Base-by-base conservation (phyloP, 2,329 filamentous ascomycete species). In the Leptographium lundbergii region DNA sequence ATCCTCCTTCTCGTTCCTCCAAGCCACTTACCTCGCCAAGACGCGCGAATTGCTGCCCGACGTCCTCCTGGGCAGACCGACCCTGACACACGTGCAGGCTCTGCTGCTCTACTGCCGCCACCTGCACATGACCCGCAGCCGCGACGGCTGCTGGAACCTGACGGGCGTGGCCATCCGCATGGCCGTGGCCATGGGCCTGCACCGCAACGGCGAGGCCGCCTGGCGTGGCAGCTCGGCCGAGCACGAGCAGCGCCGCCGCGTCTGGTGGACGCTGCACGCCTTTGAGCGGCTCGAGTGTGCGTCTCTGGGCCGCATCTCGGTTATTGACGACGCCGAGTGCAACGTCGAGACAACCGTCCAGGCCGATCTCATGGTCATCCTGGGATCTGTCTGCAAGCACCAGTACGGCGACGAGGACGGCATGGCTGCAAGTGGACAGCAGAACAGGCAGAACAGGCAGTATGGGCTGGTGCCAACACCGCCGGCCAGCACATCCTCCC, bases 261-360 rank as follows among this genome's bases (percentile, higher is more conserved):
- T 69, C 22, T 70, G 68, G 68, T 69, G 68, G 67, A 69, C 69
- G 6, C 42, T 70, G 45, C 69, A 69, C 57, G 63, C 62, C n/a
- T 70, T 66, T 58, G 69, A 70, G 56, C 68, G 68, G 54, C 66
- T 68, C 48, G 63, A 69, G 22, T 69, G 68, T 60, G 68, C 67
- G 48, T 66, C 66, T 19, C 62, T 70, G 10, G 69, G 69, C 14
- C 65, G 68, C 17, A 63, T 68, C 3, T 68, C 65, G 24, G 68
- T 67, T 48, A 68, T 70, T 47, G 67, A 69, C 53, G 67, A 68
- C 54, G 59, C 62, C 22, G 67, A 68, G 36, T 67, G 69, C 64
- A 66, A 67, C 54, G 66, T 64, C 4, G 64, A 67, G 22, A 60
- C 66, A 6, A 63, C 62, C 22, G 60, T 63, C 17, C 65, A 65